Conservation (phyloP, 345 rosid genomes). For the Euphorbia pulcherrima region DNA sequence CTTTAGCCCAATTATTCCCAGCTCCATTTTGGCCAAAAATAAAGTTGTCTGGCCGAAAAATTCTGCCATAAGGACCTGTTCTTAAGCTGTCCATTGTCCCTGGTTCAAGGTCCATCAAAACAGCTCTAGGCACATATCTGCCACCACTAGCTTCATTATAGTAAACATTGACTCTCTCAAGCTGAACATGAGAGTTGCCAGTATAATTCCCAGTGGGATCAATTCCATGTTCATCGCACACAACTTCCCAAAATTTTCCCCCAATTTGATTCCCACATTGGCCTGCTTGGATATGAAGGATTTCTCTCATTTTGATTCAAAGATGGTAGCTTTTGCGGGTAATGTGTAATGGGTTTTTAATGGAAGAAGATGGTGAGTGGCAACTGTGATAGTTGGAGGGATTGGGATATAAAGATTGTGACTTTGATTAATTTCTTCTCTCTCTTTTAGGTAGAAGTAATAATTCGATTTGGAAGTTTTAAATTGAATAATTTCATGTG, state of each 20-base stretch:
- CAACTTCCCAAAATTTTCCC: slow-evolving; percentile 60
- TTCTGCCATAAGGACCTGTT: slow-evolving; percentile 46
- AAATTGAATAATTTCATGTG: slow-evolving; percentile 22
- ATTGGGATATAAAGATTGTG: slow-evolving; percentile 19
- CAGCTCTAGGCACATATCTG: slow-evolving; percentile 52
- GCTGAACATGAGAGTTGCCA: slow-evolving; percentile 43
- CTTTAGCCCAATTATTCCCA: slow-evolving; percentile 65
- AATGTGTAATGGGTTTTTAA: not conserved
- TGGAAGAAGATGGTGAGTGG: slow-evolving; percentile 8
- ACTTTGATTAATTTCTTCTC: slow-evolving; percentile 6
- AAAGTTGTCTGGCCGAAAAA: slow-evolving; percentile 67
- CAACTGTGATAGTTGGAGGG: slow-evolving; percentile 17
- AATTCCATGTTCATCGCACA: slow-evolving; percentile 56
- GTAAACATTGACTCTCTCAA: slow-evolving; percentile 57
- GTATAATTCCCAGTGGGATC: slow-evolving; percentile 42
- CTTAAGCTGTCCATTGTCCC: slow-evolving; percentile 61
- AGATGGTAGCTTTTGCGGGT: not conserved
- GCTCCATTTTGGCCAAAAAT: slow-evolving; percentile 60
- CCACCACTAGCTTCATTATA: slow-evolving; percentile 59
- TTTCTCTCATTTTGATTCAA: slow-evolving; percentile 44
- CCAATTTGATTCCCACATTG: slow-evolving; percentile 65
- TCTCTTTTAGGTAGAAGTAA: not conserved
- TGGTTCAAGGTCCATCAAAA: slow-evolving; percentile 55
- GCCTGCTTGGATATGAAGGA: slow-evolving; percentile 60
- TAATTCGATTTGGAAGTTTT: not conserved